Percentiles rank a stretch among this genome's conserved stretches.
Conservation (phyloP, 257 asterid genomes). For the Przewalskia tangutica region DNA sequence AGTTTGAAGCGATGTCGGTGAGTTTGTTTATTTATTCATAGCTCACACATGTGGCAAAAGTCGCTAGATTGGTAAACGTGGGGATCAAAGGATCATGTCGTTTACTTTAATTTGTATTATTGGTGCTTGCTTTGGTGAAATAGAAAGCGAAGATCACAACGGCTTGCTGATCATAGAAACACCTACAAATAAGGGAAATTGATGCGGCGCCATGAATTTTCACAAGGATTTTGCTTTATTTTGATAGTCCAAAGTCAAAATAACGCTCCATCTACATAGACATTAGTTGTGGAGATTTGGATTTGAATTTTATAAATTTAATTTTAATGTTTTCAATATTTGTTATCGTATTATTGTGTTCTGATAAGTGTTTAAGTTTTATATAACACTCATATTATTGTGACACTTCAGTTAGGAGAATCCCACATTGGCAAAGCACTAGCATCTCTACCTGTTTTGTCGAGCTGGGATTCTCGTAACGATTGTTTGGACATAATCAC, state of each 20-base stretch:
- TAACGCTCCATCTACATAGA: not conserved
- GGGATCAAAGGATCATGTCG: not conserved
- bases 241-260: not conserved
- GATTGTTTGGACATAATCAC: no score
- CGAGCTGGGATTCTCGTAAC: no score
- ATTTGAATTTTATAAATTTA: no score
- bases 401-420: no score
- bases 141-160: not conserved
- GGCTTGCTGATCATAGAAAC: not conserved
- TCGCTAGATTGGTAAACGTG: not conserved
- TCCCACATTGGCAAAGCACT: no score
- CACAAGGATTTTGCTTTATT: not conserved
- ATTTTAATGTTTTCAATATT: no score
- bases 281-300: not conserved
- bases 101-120: not conserved
- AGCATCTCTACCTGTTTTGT: no score
- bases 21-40: not conserved
- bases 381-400: no score
- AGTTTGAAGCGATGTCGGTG: not conserved
- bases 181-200: not conserved
- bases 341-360: no score
- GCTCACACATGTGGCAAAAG: not conserved
- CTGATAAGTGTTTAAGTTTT: no score
- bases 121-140: not conserved
- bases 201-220: not conserved